Percentiles rank a stretch among this genome's conserved stretches.
These are phyloP conservation scores for Globomyces pollinis-pini DNA, from an alignment of 192 early-diverging fungal species.

Conservation along the genomic window DNA sequence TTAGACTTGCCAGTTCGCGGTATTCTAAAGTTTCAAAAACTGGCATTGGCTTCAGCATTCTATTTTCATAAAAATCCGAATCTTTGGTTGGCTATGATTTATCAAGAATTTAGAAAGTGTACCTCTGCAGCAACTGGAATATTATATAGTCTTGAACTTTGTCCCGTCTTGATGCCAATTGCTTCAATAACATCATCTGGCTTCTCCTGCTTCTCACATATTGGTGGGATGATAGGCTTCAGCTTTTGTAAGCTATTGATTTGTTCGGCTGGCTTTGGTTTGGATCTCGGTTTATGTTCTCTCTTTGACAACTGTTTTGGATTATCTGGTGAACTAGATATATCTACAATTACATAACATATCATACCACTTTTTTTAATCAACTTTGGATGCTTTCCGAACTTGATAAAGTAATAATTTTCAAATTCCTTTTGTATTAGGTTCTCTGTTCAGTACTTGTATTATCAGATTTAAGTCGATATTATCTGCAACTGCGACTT, in stretches of 20 bases:
- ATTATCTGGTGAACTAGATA: no score
- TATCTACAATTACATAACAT: not conserved
- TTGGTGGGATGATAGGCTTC: not conserved
- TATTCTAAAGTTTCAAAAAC: conserved; percentile 36
- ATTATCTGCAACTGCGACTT: conserved; percentile 43
- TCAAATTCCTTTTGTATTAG: conserved; percentile 33
- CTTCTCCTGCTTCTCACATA: not conserved
- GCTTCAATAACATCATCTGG: conserved; percentile 5
- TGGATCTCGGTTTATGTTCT: not conserved
- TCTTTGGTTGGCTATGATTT: no score
- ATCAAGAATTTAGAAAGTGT: no score
- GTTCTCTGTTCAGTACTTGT: conserved; percentile 29
- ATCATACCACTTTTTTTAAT: conserved; percentile 13
- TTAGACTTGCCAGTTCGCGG: conserved; percentile 41
- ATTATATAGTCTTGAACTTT: not conserved
- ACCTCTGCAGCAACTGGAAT: not conserved
- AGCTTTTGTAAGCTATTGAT: not conserved
- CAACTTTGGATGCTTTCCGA: conserved; percentile 42
- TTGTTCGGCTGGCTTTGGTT: not conserved
- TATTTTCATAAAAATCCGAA: conserved; percentile 17
- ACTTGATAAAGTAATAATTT: conserved; percentile 44
- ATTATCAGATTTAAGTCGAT: conserved; percentile 43
- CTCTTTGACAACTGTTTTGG: not conserved
- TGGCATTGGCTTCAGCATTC: conserved; percentile 44
- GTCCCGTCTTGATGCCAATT: conserved; percentile 5